phyloP scores from a whole-genome alignment of 2,329 filamentous ascomycete species.

The Arachnopeziza araneosa region DNA sequence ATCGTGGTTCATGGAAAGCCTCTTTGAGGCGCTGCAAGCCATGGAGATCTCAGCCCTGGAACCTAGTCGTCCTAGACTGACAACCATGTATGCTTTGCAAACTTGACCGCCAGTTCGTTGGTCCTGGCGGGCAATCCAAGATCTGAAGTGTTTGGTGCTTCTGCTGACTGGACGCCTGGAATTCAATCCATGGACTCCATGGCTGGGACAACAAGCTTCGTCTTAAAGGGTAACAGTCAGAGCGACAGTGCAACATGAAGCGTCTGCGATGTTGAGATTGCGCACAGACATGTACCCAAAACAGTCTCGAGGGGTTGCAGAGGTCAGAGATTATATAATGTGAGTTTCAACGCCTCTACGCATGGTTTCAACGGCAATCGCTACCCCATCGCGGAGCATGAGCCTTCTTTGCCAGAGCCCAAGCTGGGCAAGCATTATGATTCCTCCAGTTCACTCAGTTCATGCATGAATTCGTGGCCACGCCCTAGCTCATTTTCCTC shows the following conservation, averaged over 20 bases:
- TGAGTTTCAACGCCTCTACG: slow-evolving; percentile 29
- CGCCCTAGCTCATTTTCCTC: slow-evolving; percentile 16
- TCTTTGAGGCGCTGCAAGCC: slow-evolving; percentile 28
- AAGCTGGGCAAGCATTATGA: slow-evolving; percentile 22
- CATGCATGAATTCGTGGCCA: slow-evolving; percentile 34
- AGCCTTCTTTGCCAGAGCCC: slow-evolving; percentile 12
- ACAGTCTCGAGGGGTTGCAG: slow-evolving; percentile 26
- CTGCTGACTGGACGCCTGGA: slow-evolving; percentile 17
- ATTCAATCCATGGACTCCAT: slow-evolving; percentile 6
- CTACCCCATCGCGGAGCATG: slow-evolving; percentile 4
- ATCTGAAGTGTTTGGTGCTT: slow-evolving; percentile 21
- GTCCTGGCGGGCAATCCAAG: slow-evolving; percentile 18
- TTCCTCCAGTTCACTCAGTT: slow-evolving; percentile 21
- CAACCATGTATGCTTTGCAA: slow-evolving; percentile 16
- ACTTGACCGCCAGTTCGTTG: slow-evolving; percentile 32
- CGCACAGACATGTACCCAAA: slow-evolving; percentile 30
- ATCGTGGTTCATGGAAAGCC: slow-evolving; percentile 31
- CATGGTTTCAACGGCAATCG: slow-evolving; percentile 28
- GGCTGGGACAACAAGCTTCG: slow-evolving; percentile 17
- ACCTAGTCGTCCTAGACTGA: slow-evolving; percentile 19
- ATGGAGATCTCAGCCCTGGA: slow-evolving; percentile 30
- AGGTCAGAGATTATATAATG: slow-evolving; percentile 26
- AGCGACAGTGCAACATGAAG: slow-evolving; percentile 17
- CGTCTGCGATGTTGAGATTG: slow-evolving; percentile 22
- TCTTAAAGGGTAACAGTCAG: slow-evolving; percentile 18